phyloP scores from a whole-genome alignment of 345 rosid species.

The Rhodamnia argentea region DNA sequence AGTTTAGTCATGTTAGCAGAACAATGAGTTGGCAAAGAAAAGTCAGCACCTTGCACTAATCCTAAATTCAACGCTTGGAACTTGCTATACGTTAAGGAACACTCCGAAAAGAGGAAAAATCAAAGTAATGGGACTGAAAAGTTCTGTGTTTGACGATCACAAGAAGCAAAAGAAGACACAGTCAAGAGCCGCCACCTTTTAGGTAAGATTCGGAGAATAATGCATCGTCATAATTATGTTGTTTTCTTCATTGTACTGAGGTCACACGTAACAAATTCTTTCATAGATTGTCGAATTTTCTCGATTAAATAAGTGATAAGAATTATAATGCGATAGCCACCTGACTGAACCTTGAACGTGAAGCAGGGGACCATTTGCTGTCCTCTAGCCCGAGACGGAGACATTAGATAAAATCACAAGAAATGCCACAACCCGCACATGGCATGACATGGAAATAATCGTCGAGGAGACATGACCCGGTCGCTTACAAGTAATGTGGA shows the following conservation, averaged over 20 bases:
- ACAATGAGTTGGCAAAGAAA: background rate
- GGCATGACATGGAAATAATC: background rate
- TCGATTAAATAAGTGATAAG: too few relatives aligned
- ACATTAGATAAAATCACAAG: background rate
- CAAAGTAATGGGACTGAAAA: background rate
- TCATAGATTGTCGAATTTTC: too few relatives aligned
- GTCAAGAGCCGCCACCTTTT: background rate
- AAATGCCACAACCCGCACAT: background rate
- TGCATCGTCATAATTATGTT: too few relatives aligned
- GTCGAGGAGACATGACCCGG: background rate
- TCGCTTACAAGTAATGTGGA: background rate
- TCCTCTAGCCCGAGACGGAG: too few relatives aligned
- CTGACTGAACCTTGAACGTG: too few relatives aligned
- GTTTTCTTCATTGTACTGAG: too few relatives aligned
- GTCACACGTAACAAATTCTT: too few relatives aligned
- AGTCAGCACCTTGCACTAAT: background rate
- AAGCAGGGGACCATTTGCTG: too few relatives aligned
- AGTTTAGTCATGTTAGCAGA: background rate
- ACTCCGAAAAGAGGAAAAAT: background rate
- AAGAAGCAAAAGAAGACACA: background rate
- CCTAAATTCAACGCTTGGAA: background rate
- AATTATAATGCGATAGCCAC: too few relatives aligned
- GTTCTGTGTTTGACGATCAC: background rate
- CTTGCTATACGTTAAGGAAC: background rate
- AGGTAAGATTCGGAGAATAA: too few relatives aligned